Conservation (phyloP, 441 rosid genomes). For the Macaranga tanarius region DNA sequence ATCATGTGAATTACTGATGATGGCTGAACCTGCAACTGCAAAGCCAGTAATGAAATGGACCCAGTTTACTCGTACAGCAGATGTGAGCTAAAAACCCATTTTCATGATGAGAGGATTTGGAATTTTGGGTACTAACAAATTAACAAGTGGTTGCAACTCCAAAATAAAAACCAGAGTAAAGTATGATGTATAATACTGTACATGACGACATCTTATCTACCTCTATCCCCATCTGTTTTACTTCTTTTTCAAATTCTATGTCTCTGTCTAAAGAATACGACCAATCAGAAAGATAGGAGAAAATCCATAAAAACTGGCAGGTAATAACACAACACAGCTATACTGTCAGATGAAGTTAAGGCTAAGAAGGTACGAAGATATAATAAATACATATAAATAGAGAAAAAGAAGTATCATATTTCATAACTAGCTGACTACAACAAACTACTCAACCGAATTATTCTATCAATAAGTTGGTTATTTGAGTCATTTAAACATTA, state of each 20-base stretch:
- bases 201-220: not conserved
- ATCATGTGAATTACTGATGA: constrained; percentile 19
- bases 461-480: not conserved
- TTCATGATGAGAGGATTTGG: not conserved
- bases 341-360: not conserved
- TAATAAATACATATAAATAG: not conserved
- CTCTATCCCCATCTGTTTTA: too few relatives aligned
- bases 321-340: constrained; percentile 1
- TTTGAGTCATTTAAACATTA: not conserved
- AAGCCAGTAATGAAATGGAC: constrained; percentile 3
- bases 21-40: constrained; percentile 9
- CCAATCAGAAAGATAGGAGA: not conserved
- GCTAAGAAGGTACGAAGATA: not conserved
- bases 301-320: not conserved
- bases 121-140: not conserved
- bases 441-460: not conserved
- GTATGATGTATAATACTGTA: not conserved
- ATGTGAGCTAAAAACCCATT: not conserved
- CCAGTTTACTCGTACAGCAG: not conserved
- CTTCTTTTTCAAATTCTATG: not conserved
- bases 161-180: not conserved
- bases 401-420: not conserved
- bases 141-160: not conserved
- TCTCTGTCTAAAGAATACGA: not conserved
- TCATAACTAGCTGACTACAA: not conserved